These are phyloP conservation scores for Imleria badia DNA, from an alignment of 768 basidiomycete species.

Conservation along the genomic window DNA sequence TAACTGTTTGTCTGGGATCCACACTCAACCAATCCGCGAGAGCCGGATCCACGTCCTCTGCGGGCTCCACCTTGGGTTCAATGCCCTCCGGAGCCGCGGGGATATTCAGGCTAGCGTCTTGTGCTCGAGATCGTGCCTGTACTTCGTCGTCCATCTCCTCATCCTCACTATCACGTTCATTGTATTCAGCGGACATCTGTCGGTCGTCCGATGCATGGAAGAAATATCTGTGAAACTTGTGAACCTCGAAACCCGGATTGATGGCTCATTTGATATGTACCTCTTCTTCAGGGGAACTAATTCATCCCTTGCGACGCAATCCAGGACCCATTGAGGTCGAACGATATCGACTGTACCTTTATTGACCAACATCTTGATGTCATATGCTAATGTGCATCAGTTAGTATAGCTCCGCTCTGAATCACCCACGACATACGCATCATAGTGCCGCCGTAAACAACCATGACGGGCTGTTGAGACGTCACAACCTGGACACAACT, in stretches of 20 bases:
- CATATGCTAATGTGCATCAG: conserved; percentile 50
- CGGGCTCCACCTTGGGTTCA: conserved; percentile 27
- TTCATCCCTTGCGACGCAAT: conserved; percentile 63
- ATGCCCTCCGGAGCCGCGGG: not conserved
- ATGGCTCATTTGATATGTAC: conserved; percentile 37
- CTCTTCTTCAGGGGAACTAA: conserved; percentile 64
- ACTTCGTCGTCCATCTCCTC: conserved; percentile 22
- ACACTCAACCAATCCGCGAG: conserved; percentile 65
- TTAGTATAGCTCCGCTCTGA: not conserved
- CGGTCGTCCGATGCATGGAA: conserved; percentile 66
- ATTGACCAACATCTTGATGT: conserved; percentile 67
- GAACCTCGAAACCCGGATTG: not conserved
- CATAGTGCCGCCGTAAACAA: conserved; percentile 68
- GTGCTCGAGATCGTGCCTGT: conserved; percentile 13
- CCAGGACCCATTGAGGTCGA: conserved; percentile 77
- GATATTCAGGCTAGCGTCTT: conserved; percentile 8
- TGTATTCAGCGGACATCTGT: conserved; percentile 51
- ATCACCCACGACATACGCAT: conserved; percentile 53
- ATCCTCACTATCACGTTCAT: conserved; percentile 38
- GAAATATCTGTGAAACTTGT: conserved; percentile 56
- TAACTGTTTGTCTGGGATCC: conserved; percentile 33
- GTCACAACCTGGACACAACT: conserved; percentile 59
- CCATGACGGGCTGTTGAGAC: conserved; percentile 49
- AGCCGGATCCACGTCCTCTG: conserved; percentile 44
- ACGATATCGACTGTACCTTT: conserved; percentile 73